Percentiles rank a stretch among this genome's conserved stretches.
Evolutionary conservation across 2,329 filamentous ascomycete genomes (phyloP).

Genomic region (Aureobasidium melanogenum): DNA sequence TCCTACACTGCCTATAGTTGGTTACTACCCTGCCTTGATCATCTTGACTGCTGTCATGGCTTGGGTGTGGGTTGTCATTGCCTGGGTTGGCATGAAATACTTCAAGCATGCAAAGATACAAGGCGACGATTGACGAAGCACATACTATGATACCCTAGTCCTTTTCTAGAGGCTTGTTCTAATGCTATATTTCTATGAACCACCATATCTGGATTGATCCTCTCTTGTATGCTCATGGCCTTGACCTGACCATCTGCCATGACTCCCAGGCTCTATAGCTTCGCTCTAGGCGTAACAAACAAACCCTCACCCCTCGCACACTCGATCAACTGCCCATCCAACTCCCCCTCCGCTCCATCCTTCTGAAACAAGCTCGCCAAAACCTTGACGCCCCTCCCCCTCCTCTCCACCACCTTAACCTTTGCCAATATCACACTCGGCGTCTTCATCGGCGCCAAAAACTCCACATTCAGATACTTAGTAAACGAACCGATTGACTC

Average conservation of each 20-base stretch:
- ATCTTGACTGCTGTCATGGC: slow-evolving; percentile 93
- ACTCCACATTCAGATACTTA: slow-evolving; percentile 48
- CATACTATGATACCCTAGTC: neutral
- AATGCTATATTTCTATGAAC: too few species aligned
- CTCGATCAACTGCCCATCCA: slow-evolving; percentile 38
- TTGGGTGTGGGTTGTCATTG: slow-evolving; percentile 96
- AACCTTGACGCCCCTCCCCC: slow-evolving; percentile 9
- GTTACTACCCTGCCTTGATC: slow-evolving; percentile 91
- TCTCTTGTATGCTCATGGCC: neutral
- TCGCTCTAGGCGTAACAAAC: slow-evolving; percentile 33
- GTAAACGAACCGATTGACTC: slow-evolving; percentile 38
- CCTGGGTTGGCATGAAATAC: slow-evolving; percentile 99
- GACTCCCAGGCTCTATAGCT: neutral
- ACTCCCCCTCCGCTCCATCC: slow-evolving; percentile 6
- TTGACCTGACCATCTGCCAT: too few species aligned
- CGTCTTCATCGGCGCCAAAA: slow-evolving; percentile 44
- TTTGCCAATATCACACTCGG: slow-evolving; percentile 41
- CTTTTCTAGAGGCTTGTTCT: neutral
- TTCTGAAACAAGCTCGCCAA: slow-evolving; percentile 12
- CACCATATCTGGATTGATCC: too few species aligned
- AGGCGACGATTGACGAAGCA: slow-evolving; percentile 31
- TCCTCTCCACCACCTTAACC: slow-evolving; percentile 26
- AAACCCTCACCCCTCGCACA: slow-evolving; percentile 47
- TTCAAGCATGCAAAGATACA: slow-evolving; percentile 94
- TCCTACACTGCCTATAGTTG: slow-evolving; percentile 85